phyloP scores from a whole-genome alignment of 805 yeast species.

The Cyberlindnera americana region DNA sequence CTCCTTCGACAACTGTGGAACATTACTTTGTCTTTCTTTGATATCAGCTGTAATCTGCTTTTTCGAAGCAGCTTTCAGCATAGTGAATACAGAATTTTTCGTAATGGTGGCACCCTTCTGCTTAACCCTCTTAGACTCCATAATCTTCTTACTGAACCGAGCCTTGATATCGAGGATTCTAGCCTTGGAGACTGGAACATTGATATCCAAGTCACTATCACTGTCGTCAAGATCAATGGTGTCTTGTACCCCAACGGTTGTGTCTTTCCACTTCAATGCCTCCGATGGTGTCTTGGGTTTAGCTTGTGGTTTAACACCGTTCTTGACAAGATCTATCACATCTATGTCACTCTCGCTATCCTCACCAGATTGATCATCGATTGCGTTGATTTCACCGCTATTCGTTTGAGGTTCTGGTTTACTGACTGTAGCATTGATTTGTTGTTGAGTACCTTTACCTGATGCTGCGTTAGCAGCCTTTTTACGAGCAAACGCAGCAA shows the following conservation, averaged over 20 bases:
- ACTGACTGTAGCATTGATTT: no score
- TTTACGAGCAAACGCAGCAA: constrained; percentile 24
- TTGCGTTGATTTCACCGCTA: no score
- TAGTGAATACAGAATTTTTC: constrained; percentile 31
- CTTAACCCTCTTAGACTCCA: constrained; percentile 10
- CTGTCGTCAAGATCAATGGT: constrained; percentile 22
- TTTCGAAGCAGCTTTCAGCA: constrained; percentile 41
- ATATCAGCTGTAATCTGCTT: constrained; percentile 43
- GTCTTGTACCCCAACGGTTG: not conserved
- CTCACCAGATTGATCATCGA: constrained; percentile 10
- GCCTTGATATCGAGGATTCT: constrained; percentile 34
- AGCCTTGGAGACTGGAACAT: constrained; percentile 30
- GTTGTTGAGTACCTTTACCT: no score
- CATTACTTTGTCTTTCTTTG: constrained; percentile 38
- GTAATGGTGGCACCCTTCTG: constrained; percentile 18
- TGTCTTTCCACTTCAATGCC: not conserved
- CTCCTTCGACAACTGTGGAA: constrained; percentile 6
- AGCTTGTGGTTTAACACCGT: not conserved
- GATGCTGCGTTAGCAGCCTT: constrained; percentile 4
- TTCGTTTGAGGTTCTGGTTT: no score
- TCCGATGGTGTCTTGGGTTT: not conserved
- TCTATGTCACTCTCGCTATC: constrained; percentile 15
- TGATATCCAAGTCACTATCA: constrained; percentile 22
- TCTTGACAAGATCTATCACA: constrained; percentile 6
- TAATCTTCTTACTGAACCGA: constrained; percentile 29